phyloP scores from a whole-genome alignment of 176 grass and related monocot species.

The Triticum aestivum region DNA sequence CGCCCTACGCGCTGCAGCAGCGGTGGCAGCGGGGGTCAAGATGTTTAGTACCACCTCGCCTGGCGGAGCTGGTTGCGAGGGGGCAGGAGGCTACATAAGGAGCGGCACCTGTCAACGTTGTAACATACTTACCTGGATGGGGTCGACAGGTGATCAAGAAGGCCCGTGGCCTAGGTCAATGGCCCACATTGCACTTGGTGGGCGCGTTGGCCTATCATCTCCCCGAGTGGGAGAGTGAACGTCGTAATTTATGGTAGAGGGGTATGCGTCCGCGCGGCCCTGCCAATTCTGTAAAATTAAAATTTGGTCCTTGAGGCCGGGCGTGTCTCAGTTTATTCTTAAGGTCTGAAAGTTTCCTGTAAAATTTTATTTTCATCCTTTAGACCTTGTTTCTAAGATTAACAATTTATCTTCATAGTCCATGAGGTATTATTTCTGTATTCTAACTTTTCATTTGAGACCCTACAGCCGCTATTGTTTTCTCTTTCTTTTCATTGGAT shows the following conservation, averaged over 20 bases:
- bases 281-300: background rate
- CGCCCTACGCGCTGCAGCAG: background rate
- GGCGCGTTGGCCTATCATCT: conserved; percentile 40
- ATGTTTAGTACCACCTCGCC: conserved; percentile 29
- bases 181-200: conserved; percentile 35
- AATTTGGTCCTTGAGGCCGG: background rate
- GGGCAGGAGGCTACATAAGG: background rate
- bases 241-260: conserved; percentile 67
- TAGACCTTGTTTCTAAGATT: too few relatives aligned
- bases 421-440: too few relatives aligned
- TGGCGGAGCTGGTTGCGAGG: rapidly evolving
- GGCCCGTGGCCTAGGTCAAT: conserved; percentile 37
- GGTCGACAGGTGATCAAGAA: conserved; percentile 18
- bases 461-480: background rate
- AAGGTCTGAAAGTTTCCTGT: too few relatives aligned
- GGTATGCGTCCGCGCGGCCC: conserved; percentile 75
- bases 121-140: conserved; percentile 43
- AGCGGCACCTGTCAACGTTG: background rate
- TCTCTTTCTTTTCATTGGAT: background rate
- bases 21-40: background rate
- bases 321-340: too few relatives aligned
- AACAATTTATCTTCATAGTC: too few relatives aligned
- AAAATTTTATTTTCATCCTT: too few relatives aligned
- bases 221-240: conserved; percentile 45
- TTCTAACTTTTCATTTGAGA: too few relatives aligned